Conservation (phyloP, 257 asterid species). For the Jasminum sambac region DNA sequence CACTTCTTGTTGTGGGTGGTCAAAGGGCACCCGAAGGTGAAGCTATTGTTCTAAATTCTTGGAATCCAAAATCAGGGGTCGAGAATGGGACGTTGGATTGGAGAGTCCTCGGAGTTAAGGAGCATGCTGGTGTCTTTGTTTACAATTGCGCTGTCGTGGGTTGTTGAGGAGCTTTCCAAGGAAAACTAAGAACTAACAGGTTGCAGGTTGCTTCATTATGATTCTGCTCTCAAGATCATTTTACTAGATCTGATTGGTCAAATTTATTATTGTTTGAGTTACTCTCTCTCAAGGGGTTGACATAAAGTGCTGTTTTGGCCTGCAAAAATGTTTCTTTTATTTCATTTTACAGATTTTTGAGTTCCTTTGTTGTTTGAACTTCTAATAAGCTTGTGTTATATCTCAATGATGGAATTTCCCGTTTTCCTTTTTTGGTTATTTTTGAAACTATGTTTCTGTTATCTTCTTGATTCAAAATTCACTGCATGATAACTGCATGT, state of each 20-base stretch:
- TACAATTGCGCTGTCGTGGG: constrained; percentile 93
- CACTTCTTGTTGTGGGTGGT: constrained; percentile 86
- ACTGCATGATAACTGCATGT: constrained; percentile 27
- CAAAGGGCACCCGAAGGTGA: constrained; percentile 91
- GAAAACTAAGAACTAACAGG: constrained; percentile 19
- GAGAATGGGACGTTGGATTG: constrained; percentile 63
- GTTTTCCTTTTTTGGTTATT: neutral
- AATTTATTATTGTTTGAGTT: constrained; percentile 41
- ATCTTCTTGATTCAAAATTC: constrained; percentile 24
- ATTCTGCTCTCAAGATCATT: constrained; percentile 33
- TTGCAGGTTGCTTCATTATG: constrained; percentile 24
- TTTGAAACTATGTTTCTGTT: neutral
- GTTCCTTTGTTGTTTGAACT: constrained; percentile 31
- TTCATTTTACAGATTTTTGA: constrained; percentile 21
- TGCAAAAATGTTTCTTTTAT: constrained; percentile 1
- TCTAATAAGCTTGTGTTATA: constrained; percentile 24
- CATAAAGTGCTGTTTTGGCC: constrained; percentile 32
- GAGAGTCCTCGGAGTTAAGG: constrained; percentile 72
- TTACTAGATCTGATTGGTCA: constrained; percentile 33
- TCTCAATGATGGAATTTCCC: constrained; percentile 14
- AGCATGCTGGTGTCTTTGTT: constrained; percentile 83
- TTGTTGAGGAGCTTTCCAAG: constrained; percentile 42
- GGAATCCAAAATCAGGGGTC: constrained; percentile 62
- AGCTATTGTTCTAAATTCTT: constrained; percentile 67
- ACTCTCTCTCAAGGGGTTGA: constrained; percentile 26